Conservation (phyloP, 148 eudicot genomes). For the Cornus kousa region DNA sequence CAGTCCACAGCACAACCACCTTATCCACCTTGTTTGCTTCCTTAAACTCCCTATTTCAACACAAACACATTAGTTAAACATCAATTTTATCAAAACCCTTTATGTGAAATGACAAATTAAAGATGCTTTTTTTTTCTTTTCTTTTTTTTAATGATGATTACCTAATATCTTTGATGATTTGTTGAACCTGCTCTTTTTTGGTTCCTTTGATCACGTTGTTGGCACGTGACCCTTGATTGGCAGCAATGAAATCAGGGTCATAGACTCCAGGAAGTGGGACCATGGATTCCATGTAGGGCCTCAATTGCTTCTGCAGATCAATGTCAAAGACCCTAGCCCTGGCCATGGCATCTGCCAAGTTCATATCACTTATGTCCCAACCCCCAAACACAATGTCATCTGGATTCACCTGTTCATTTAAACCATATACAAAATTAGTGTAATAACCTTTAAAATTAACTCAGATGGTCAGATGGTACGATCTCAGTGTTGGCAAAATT, state of each 20-base stretch:
- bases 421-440: not conserved
- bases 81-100: not conserved
- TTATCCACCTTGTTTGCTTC: conserved; percentile 88
- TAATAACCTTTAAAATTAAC: not conserved
- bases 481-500: too few species aligned
- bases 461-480: too few species aligned
- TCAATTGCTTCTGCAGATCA: conserved; percentile 90
- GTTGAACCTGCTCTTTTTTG: conserved; percentile 82
- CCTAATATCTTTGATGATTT: conserved; percentile 87
- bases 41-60: conserved; percentile 72
- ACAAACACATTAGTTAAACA: not conserved
- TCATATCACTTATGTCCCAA: conserved; percentile 95
- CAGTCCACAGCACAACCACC: conserved; percentile 97
- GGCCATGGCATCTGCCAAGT: conserved; percentile 90
- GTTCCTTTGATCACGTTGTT: conserved; percentile 87
- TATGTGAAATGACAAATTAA: not conserved
- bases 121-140: too few species aligned
- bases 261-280: conserved; percentile 94
- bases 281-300: conserved; percentile 97
- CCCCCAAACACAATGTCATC: conserved; percentile 96
- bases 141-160: conserved; percentile 8
- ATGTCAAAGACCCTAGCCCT: conserved; percentile 91
- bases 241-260: conserved; percentile 96
- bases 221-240: conserved; percentile 91
- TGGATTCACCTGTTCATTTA: conserved; percentile 65